A percentile compares a stretch with the other conserved stretches of the same genome.
phyloP scores from a whole-genome alignment of 768 basidiomycete genomes.

The Xerocomus potaroensis region DNA sequence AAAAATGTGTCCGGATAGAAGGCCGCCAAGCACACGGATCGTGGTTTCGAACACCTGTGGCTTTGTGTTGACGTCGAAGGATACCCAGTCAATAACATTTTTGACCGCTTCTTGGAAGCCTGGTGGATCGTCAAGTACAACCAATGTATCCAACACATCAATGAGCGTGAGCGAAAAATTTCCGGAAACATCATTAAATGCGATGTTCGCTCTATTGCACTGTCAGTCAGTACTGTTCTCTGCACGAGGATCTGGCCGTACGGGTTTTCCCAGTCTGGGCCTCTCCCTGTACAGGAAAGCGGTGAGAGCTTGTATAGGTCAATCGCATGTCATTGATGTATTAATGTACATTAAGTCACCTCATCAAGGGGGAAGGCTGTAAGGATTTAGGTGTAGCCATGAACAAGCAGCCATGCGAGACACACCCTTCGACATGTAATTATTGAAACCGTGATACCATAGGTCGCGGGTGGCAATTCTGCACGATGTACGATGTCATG shows the following conservation, averaged over 20 bases:
- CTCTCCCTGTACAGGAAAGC: slow-evolving; percentile 78
- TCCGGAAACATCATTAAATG: slow-evolving; percentile 88
- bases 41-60: slow-evolving; percentile 99
- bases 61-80: slow-evolving; percentile 89
- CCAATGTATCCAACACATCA: slow-evolving; percentile 82
- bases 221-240: slow-evolving; percentile 15
- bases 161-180: slow-evolving; percentile 86
- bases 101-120: slow-evolving; percentile 85
- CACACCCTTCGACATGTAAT: slow-evolving; percentile 82
- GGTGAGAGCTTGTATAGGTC: slow-evolving; percentile 65
- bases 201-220: slow-evolving; percentile 56
- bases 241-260: slow-evolving; percentile 37
- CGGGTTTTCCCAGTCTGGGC: slow-evolving; percentile 85
- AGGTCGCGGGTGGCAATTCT: slow-evolving; percentile 72
- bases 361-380: slow-evolving; percentile 85
- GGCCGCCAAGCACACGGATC: slow-evolving; percentile 88
- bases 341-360: slow-evolving; percentile 38
- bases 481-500: slow-evolving; percentile 6
- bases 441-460: slow-evolving; percentile 88
- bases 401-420: slow-evolving; percentile 2
- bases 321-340: slow-evolving; percentile 5
- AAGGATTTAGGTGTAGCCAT: slow-evolving; percentile 18
- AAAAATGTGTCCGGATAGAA: slow-evolving; percentile 81
- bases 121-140: slow-evolving; percentile 74
- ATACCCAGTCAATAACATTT: slow-evolving; percentile 76